phyloP scores from a whole-genome alignment of 2,329 filamentous ascomycete species.

The Aureobasidium leucospermi region DNA sequence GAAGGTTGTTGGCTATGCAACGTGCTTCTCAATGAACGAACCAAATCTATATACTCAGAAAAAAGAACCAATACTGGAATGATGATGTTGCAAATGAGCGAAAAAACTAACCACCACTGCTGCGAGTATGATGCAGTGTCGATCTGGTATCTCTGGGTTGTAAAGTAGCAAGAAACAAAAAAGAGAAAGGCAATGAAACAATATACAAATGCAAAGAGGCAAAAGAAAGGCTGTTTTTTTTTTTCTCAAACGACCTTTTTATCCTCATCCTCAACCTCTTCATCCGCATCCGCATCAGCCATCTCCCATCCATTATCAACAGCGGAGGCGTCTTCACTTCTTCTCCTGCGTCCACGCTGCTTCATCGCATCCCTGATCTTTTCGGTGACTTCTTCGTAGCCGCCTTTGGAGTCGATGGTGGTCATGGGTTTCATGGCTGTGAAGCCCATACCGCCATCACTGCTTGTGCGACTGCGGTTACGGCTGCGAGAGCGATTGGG shows the following conservation, averaged over 20 bases:
- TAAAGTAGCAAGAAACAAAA: not conserved
- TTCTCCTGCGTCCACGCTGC: constrained; percentile 60
- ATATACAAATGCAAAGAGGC: not conserved
- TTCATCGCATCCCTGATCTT: constrained; percentile 81
- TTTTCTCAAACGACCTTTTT: constrained; percentile 8
- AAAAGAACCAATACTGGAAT: too few species aligned
- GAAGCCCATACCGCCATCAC: constrained; percentile 37
- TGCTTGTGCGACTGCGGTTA: constrained; percentile 54
- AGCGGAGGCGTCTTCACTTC: constrained; percentile 30
- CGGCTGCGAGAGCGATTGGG: constrained; percentile 65
- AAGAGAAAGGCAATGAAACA: not conserved
- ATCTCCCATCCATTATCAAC: constrained; percentile 21
- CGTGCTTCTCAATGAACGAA: too few species aligned
- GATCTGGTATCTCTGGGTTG: not conserved
- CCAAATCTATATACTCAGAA: too few species aligned
- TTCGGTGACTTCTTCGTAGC: constrained; percentile 73
- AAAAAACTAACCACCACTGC: not conserved
- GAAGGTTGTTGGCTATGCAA: too few species aligned
- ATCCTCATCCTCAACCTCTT: constrained; percentile 17
- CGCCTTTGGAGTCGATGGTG: constrained; percentile 56
- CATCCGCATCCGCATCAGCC: constrained; percentile 18
- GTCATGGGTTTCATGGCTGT: constrained; percentile 67
- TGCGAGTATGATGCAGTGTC: not conserved
- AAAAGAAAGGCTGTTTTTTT: not conserved
- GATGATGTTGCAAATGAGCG: not conserved